Conservation (phyloP, 148 eudicot species). For the Cornus florida region DNA sequence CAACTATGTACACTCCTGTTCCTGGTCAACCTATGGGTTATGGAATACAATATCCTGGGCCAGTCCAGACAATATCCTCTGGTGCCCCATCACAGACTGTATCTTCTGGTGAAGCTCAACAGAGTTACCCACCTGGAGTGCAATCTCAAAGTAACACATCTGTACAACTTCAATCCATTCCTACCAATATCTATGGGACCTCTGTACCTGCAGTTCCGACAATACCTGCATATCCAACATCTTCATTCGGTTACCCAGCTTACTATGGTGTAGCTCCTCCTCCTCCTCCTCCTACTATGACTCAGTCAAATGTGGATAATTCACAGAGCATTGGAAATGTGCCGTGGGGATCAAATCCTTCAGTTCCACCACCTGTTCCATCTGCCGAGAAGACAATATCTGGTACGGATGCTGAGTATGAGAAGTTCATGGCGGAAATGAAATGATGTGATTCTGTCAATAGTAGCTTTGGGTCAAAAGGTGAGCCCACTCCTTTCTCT, state of each 20-base stretch:
- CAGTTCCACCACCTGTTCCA: conserved; percentile 47
- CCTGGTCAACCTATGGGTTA: conserved; percentile 53
- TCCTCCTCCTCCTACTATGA: conserved; percentile 47
- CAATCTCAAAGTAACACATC: conserved; percentile 53
- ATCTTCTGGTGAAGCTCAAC: conserved; percentile 49
- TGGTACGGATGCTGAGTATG: conserved; percentile 67
- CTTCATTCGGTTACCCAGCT: conserved; percentile 56
- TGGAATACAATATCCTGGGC: conserved; percentile 63
- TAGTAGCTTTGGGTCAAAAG: conserved; percentile 15
- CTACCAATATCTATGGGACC: conserved; percentile 47
- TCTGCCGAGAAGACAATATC: conserved; percentile 46
- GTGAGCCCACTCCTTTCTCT: conserved; percentile 20
- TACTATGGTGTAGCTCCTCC: conserved; percentile 74
- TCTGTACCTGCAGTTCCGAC: conserved; percentile 39
- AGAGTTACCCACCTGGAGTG: conserved; percentile 61
- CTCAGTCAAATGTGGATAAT: conserved; percentile 42
- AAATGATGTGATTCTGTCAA: conserved; percentile 30
- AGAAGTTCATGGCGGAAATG: conserved; percentile 91
- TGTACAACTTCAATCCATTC: conserved; percentile 36
- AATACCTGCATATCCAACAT: conserved; percentile 43
- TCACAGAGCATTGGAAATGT: conserved; percentile 55
- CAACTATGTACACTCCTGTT: conserved; percentile 48
- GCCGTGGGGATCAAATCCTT: conserved; percentile 74
- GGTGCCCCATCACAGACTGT: conserved; percentile 39
- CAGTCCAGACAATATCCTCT: conserved; percentile 37